phyloP scores from a whole-genome alignment of 352 stramenopile genomes.

The Globisporangium recalcitrans region DNA sequence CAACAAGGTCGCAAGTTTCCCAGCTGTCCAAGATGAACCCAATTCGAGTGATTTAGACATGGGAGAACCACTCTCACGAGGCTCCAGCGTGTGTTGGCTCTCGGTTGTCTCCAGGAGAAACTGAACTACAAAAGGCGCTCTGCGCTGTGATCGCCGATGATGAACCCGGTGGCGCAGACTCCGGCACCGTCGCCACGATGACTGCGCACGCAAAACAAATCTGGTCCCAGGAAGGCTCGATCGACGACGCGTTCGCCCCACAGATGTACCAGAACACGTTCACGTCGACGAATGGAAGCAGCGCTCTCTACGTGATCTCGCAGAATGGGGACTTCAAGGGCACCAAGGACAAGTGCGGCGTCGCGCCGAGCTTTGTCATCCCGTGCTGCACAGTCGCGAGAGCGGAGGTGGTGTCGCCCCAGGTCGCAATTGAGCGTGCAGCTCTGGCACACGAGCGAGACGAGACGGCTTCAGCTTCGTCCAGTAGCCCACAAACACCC shows the following conservation, averaged over 20 bases:
- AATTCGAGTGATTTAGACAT: too few species aligned
- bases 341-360: constrained; percentile 12
- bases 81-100: too few species aligned
- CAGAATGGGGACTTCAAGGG: background rate
- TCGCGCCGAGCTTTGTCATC: constrained; percentile 23
- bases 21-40: too few species aligned
- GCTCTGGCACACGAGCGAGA: constrained; percentile 23
- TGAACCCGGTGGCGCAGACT: background rate
- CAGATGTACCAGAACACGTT: constrained; percentile 24
- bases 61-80: too few species aligned
- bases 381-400: constrained; percentile 21
- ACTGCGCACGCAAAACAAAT: background rate
- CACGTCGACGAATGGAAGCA: constrained; percentile 8
- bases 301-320: constrained; percentile 8
- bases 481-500: too few species aligned
- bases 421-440: constrained; percentile 21
- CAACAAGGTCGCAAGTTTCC: too few species aligned
- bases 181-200: background rate
- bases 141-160: constrained; percentile 18
- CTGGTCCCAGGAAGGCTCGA: constrained; percentile 28
- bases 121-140: constrained; percentile 10
- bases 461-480: too few species aligned
- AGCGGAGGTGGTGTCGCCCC: constrained; percentile 25
- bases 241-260: constrained; percentile 30
- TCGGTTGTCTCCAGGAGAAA: too few species aligned